A percentile compares a stretch with the other conserved stretches of the same genome.
Evolutionary conservation across 2,329 filamentous ascomycete species (phyloP).

Genomic region (Epichloe sibirici): DNA sequence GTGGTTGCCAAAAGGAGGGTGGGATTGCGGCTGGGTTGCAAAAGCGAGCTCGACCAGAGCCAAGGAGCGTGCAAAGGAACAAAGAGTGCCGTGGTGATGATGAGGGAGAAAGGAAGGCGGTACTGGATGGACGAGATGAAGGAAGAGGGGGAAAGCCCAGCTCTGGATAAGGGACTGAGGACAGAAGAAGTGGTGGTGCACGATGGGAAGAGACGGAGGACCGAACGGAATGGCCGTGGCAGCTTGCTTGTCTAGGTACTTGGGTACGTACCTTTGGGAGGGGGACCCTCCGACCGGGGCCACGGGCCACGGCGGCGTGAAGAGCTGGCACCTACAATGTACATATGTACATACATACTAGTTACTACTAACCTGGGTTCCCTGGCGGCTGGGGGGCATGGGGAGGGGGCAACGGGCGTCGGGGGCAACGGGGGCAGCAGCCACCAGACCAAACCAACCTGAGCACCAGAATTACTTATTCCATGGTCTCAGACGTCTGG

Average conservation of each 20-base stretch:
- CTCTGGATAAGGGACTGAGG: slow-evolving; percentile 17
- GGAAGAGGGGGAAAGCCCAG: slow-evolving; percentile 18
- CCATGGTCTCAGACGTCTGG: too few species aligned
- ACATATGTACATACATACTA: too few species aligned
- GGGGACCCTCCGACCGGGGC: too few species aligned
- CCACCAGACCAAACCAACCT: too few species aligned
- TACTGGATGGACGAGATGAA: slow-evolving; percentile 31
- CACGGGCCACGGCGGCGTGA: too few species aligned
- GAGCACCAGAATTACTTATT: too few species aligned
- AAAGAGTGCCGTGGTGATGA: slow-evolving; percentile 23
- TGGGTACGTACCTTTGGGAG: background rate
- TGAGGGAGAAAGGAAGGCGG: slow-evolving; percentile 28
- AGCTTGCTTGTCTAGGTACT: background rate
- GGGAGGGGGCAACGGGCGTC: too few species aligned
- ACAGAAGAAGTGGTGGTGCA: slow-evolving; percentile 13
- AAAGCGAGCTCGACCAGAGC: slow-evolving; percentile 19
- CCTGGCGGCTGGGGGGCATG: too few species aligned
- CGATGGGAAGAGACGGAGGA: slow-evolving; percentile 8
- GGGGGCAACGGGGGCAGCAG: too few species aligned
- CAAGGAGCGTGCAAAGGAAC: slow-evolving; percentile 27
- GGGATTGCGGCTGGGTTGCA: slow-evolving; percentile 13
- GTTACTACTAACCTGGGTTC: too few species aligned
- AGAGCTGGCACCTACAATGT: too few species aligned
- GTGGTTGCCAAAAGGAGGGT: slow-evolving; percentile 27
- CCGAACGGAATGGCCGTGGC: background rate